Evolutionary conservation across 495 filamentous ascomycete genomes (phyloP).

Genomic region (Chaetomium cochliodes): DNA sequence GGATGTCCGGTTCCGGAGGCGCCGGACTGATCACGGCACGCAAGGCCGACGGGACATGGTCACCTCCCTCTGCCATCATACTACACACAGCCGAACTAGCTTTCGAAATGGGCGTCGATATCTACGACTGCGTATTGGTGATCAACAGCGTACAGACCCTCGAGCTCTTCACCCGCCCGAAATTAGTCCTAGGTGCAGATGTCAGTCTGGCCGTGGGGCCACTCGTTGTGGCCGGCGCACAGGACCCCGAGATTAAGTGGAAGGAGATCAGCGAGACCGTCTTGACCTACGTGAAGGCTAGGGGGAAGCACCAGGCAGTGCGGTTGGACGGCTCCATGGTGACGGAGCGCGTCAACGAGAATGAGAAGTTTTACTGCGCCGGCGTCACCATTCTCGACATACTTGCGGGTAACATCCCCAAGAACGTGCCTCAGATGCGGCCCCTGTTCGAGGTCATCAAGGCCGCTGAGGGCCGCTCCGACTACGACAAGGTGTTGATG

Average conservation of each 20-base stretch:
- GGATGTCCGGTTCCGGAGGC: conserved; percentile 83
- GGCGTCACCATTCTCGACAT: conserved; percentile 75
- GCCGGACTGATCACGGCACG: conserved; percentile 79
- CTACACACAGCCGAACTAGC: conserved; percentile 82
- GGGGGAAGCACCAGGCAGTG: conserved; percentile 78
- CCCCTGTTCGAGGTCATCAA: conserved; percentile 77
- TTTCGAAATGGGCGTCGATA: conserved; percentile 87
- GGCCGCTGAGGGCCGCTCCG: conserved; percentile 74
- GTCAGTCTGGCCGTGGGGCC: conserved; percentile 76
- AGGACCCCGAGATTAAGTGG: conserved; percentile 72
- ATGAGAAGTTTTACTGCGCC: conserved; percentile 80
- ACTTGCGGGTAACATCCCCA: conserved; percentile 70
- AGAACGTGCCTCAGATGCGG: conserved; percentile 62
- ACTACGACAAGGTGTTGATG: conserved; percentile 62
- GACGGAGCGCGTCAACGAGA: conserved; percentile 83
- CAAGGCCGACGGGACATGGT: conserved; percentile 81
- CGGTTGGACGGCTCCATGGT: conserved; percentile 82
- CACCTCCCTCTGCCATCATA: conserved; percentile 81
- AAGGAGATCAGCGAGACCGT: conserved; percentile 60
- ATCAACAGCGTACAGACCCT: conserved; percentile 81
- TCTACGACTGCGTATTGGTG: conserved; percentile 89
- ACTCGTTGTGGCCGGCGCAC: conserved; percentile 67
- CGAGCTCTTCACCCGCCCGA: conserved; percentile 73
- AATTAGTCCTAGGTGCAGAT: conserved; percentile 75
- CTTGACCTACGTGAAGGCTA: conserved; percentile 84